These are phyloP conservation scores for Boletus rubescentipes DNA, from an alignment of 768 basidiomycete genomes.

Conservation along the genomic window DNA sequence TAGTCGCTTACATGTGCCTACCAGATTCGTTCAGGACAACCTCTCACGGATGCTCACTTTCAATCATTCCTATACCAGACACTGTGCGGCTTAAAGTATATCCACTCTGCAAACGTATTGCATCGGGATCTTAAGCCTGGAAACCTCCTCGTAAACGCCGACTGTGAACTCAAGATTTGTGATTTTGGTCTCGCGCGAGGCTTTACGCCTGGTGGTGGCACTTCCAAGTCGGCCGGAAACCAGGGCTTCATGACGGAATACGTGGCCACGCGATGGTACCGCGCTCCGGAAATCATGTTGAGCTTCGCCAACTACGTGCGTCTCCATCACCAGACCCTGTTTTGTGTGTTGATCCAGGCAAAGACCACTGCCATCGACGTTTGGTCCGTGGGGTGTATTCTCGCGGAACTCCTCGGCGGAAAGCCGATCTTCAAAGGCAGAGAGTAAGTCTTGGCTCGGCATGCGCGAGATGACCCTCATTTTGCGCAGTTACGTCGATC, in stretches of 20 bases:
- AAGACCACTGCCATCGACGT: constrained; percentile 91
- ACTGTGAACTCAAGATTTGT: constrained; percentile 98
- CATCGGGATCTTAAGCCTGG: constrained; percentile 96
- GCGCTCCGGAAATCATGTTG: constrained; percentile 98
- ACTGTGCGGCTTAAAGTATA: constrained; percentile 96
- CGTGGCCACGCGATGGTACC: constrained; percentile 98
- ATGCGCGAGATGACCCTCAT: neutral
- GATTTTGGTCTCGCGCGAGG: constrained; percentile 97
- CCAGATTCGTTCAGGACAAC: constrained; percentile 84
- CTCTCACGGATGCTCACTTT: constrained; percentile 87
- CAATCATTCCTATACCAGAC: constrained; percentile 99
- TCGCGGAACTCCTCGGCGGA: constrained; percentile 89
- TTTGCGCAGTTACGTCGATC: constrained; percentile 84
- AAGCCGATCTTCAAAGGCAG: constrained; percentile 97
- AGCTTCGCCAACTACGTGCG: constrained; percentile 93
- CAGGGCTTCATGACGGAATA: constrained; percentile 99
- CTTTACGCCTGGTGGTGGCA: constrained; percentile 82
- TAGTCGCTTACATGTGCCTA: constrained; percentile 2
- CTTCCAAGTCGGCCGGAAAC: constrained; percentile 69
- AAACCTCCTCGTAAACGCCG: constrained; percentile 94
- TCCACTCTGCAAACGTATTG: constrained; percentile 96
- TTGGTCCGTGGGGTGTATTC: constrained; percentile 95
- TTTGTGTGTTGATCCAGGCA: constrained; percentile 14
- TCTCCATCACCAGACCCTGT: constrained; percentile 2
- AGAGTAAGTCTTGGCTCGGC: constrained; percentile 59